Evolutionary conservation across 257 asterid species (phyloP), one percentile per base, ranked within the genome.

Genomic region (Thymus mandschuricus): DNA sequence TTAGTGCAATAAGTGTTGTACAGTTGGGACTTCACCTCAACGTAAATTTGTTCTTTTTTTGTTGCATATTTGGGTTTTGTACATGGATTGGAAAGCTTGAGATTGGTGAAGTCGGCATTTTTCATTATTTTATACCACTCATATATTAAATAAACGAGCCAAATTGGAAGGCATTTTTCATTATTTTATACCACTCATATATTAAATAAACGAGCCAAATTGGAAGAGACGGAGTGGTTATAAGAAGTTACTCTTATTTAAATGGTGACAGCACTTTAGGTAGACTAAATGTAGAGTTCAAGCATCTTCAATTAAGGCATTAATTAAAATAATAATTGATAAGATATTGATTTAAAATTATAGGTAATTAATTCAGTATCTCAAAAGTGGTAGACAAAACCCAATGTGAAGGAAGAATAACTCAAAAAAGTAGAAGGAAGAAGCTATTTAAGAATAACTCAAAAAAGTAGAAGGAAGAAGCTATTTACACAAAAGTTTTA

Each of bases 11-110:
- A 35, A 35, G 40, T 35, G 40, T 35, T 3, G 40, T 35, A 35
- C 40, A 35, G 40, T 35, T 31, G 9, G 11, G 9, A 43, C 44
- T 38, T 6, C 44, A 38, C 10, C 48, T 43, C 9, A 28, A 10
- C 4, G 5, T 21, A 30, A 28, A 66, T 34, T 35, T 49, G 33
- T 59, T 11, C 2, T 43, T 62, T 41, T 11, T 28, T 57, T 8
- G 10, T 7, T 27, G 45, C 1, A 33, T 52, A 28, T 65, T 29
- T 38, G 1, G 41, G 3, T 59, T 21, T 28, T 65, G 21, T 21
- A 21, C 21, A 28, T 45, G 13, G 62, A 71, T 66, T 66, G 66
- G 46, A 43, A 21, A 34, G 35, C 6, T 73, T 61, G 64, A 54
- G 68, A 52, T 60, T 35, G n/a, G 62, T 66, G 66, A 52, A 4